These are phyloP conservation scores for Saccharum hybrid DNA, from an alignment of 202 grass and related monocot species.

Conservation along the genomic window DNA sequence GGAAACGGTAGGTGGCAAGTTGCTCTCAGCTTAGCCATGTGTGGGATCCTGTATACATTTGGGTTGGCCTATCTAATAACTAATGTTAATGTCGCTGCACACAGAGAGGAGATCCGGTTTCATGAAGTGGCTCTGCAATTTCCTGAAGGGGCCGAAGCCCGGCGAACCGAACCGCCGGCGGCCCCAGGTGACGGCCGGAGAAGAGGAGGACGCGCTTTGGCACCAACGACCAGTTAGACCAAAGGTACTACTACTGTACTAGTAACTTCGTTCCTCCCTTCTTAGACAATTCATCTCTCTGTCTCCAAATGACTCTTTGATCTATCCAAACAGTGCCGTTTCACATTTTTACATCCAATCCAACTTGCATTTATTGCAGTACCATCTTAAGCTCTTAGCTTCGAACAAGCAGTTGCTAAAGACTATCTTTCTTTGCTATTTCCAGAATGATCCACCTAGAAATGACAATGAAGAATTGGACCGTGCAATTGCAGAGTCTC, in stretches of 20 bases:
- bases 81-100: slow-evolving; percentile 43
- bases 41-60: slow-evolving; percentile 41
- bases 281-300: neutral
- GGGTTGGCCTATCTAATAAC: slow-evolving; percentile 35
- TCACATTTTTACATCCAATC: slow-evolving; percentile 24
- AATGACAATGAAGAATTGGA: slow-evolving; percentile 81
- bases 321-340: slow-evolving; percentile 18
- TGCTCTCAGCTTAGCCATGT: slow-evolving; percentile 51
- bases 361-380: neutral
- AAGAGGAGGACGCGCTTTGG: slow-evolving; percentile 70
- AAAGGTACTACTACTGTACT: slow-evolving; percentile 49
- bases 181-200: slow-evolving; percentile 46
- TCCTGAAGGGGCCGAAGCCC: slow-evolving; percentile 72
- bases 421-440: slow-evolving; percentile 18
- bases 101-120: slow-evolving; percentile 80
- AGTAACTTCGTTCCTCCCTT: neutral
- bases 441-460: slow-evolving; percentile 74
- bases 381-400: neutral
- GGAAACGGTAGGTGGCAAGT: slow-evolving; percentile 47
- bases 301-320: slow-evolving; percentile 4
- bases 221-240: slow-evolving; percentile 57
- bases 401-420: slow-evolving; percentile 21
- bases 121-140: slow-evolving; percentile 90
- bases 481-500: slow-evolving; percentile 75
- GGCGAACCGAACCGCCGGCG: slow-evolving; percentile 51